Conservation (phyloP, 2,329 filamentous ascomycete genomes). For the Penicillium sp. region DNA sequence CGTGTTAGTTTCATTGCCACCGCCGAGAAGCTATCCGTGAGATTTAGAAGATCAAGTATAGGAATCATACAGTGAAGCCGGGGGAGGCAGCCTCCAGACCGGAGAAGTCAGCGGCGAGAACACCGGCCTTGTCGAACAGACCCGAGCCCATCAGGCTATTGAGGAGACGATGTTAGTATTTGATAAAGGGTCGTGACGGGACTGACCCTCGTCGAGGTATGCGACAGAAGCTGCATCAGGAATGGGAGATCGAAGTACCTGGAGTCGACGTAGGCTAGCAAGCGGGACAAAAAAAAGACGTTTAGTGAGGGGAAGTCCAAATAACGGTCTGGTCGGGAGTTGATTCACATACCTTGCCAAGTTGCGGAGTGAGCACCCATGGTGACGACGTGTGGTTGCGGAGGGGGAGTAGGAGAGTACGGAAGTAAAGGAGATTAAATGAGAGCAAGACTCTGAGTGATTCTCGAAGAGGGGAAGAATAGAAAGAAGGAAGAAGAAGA, state of each 20-base stretch:
- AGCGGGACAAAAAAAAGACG: constrained; percentile 21
- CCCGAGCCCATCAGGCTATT: constrained; percentile 77
- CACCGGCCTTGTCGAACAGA: constrained; percentile 82
- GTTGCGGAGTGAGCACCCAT: constrained; percentile 47
- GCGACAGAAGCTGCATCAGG: constrained; percentile 6
- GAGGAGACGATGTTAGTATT: constrained; percentile 24
- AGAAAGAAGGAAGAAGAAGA: constrained; percentile 18
- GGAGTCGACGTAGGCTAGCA: constrained; percentile 65
- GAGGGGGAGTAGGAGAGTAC: constrained; percentile 15
- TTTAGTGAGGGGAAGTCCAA: constrained; percentile 24
- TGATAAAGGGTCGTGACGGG: constrained; percentile 16
- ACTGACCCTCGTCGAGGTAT: constrained; percentile 16
- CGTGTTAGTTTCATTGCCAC: background rate
- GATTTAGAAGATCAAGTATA: background rate
- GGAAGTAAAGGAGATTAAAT: constrained; percentile 8
- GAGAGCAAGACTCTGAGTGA: background rate
- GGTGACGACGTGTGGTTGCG: constrained; percentile 22
- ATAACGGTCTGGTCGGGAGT: constrained; percentile 3
- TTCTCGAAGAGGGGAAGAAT: constrained; percentile 16
- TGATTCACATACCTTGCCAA: constrained; percentile 41
- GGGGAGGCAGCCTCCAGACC: constrained; percentile 76
- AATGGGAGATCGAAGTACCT: constrained; percentile 54
- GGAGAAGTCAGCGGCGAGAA: constrained; percentile 80
- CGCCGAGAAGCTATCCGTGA: background rate
- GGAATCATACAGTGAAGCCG: constrained; percentile 71